Percentiles rank a stretch among this genome's conserved stretches.
Conservation (phyloP, 2,329 filamentous ascomycete genomes). For the Plenodomus biglobosus region DNA sequence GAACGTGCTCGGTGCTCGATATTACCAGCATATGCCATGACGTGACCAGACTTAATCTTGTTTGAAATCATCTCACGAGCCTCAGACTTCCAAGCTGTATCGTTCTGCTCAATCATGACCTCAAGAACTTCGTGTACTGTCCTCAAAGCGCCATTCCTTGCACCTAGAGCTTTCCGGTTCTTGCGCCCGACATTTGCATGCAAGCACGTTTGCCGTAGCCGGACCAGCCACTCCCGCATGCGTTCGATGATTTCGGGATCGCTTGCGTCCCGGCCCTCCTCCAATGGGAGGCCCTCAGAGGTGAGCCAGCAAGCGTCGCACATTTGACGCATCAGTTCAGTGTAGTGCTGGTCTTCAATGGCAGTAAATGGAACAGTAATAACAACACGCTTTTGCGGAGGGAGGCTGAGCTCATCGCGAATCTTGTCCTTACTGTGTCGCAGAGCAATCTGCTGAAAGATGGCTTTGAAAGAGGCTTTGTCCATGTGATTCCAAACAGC, state of each 20-base stretch:
- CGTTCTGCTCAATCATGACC: slow-evolving; percentile 87
- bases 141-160: slow-evolving; percentile 66
- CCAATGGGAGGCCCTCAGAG: slow-evolving; percentile 62
- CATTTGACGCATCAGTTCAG: slow-evolving; percentile 73
- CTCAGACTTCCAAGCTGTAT: slow-evolving; percentile 65
- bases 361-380: slow-evolving; percentile 89
- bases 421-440: slow-evolving; percentile 85
- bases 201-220: slow-evolving; percentile 78
- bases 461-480: slow-evolving; percentile 63
- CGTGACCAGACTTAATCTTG: slow-evolving; percentile 70
- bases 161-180: slow-evolving; percentile 64
- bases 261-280: slow-evolving; percentile 65
- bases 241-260: slow-evolving; percentile 59
- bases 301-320: slow-evolving; percentile 68
- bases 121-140: slow-evolving; percentile 86
- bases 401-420: slow-evolving; percentile 74
- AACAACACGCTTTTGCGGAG: slow-evolving; percentile 80
- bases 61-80: slow-evolving; percentile 67
- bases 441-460: slow-evolving; percentile 73
- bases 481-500: slow-evolving; percentile 71
- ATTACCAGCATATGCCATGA: slow-evolving; percentile 73
- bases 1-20: slow-evolving; percentile 56
- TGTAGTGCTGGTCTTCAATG: slow-evolving; percentile 88
- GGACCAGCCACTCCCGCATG: slow-evolving; percentile 79
- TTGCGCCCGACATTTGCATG: slow-evolving; percentile 78